Conservation (phyloP, 2,329 filamentous ascomycete species). For the Penicillium polonicum region DNA sequence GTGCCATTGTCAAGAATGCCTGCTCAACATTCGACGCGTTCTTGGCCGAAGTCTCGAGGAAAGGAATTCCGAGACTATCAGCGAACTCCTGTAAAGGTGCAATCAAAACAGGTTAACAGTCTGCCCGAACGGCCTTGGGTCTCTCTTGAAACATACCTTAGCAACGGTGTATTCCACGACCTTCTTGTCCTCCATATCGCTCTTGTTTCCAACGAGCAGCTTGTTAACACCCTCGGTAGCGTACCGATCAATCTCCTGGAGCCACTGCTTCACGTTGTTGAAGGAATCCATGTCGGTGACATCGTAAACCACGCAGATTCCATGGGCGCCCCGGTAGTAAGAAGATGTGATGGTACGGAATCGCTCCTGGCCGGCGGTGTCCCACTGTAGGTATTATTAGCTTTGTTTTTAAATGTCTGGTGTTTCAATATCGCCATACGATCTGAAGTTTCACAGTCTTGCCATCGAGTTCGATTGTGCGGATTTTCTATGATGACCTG, state of each 20-base stretch:
- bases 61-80: conserved; percentile 96
- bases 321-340: conserved; percentile 98
- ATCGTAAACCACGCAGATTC: conserved; percentile 99
- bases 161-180: conserved; percentile 99
- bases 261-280: conserved; percentile 99
- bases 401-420: not conserved
- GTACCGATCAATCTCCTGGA: conserved; percentile 99
- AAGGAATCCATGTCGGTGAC: conserved; percentile 99
- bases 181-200: conserved; percentile 99
- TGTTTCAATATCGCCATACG: conserved; percentile 52
- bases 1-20: conserved; percentile 99
- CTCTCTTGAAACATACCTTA: conserved; percentile 66
- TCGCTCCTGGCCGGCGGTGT: conserved; percentile 97
- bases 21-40: conserved; percentile 99
- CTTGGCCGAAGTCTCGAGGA: conserved; percentile 99
- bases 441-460: conserved; percentile 99
- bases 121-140: not conserved
- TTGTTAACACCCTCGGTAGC: conserved; percentile 99
- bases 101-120: conserved; percentile 13
- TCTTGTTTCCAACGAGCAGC: conserved; percentile 99
- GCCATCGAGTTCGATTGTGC: conserved; percentile 97
- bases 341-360: conserved; percentile 99
- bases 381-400: conserved; percentile 67
- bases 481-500: conserved; percentile 75
- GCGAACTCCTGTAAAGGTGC: conserved; percentile 77